phyloP scores from a whole-genome alignment of 148 eudicot genomes.

The Agrostemma githago region DNA sequence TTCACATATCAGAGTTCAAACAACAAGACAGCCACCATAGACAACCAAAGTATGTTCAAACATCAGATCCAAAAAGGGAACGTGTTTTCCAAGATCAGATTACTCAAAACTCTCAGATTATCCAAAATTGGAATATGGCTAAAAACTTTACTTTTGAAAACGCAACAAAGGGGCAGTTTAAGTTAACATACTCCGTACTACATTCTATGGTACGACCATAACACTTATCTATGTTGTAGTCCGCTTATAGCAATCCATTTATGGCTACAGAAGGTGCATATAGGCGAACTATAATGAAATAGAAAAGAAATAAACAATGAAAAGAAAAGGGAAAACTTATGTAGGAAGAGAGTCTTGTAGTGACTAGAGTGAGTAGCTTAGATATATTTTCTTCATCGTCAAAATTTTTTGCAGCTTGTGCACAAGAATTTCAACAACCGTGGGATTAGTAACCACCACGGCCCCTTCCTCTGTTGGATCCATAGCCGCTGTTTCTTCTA shows the following conservation, averaged over 20 bases:
- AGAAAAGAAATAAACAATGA: neutral
- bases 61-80: neutral
- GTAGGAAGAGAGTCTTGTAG: neutral
- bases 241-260: neutral
- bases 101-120: too few relatives aligned
- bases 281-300: neutral
- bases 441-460: constrained; percentile 11
- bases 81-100: too few relatives aligned
- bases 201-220: neutral
- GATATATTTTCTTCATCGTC: constrained; percentile 16
- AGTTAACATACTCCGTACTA: neutral
- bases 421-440: neutral
- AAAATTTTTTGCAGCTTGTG: constrained; percentile 23
- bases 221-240: neutral
- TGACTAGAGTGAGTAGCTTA: neutral
- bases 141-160: neutral
- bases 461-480: constrained; percentile 41
- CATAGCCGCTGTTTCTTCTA: constrained; percentile 16
- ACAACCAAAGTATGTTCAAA: neutral
- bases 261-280: neutral
- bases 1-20: neutral
- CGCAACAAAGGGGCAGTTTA: too few relatives aligned
- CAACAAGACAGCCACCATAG: neutral
- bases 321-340: neutral
- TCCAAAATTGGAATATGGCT: neutral